phyloP scores from a whole-genome alignment of 352 stramenopile species.

The Globisporangium megalacanthum region DNA sequence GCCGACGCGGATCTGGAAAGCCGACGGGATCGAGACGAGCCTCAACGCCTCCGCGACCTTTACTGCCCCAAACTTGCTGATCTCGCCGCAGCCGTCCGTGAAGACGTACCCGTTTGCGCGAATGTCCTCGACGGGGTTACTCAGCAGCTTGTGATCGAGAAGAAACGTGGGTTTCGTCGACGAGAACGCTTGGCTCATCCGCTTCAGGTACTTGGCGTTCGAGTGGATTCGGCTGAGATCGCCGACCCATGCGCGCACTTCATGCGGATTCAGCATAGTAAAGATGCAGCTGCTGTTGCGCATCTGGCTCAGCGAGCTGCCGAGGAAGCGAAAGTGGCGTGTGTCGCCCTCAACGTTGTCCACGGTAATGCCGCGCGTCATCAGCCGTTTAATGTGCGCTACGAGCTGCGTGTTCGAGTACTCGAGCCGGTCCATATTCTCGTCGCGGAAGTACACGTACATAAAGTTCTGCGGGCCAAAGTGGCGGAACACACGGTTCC shows the following conservation, averaged over 20 bases:
- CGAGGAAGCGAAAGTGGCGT: slow-evolving; percentile 48
- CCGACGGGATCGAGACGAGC: slow-evolving; percentile 37
- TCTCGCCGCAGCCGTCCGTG: slow-evolving; percentile 73
- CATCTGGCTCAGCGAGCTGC: slow-evolving; percentile 70
- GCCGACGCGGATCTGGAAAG: slow-evolving; percentile 70
- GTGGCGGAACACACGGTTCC: slow-evolving; percentile 67
- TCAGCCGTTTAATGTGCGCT: slow-evolving; percentile 29
- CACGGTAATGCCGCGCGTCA: slow-evolving; percentile 35
- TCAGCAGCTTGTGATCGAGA: slow-evolving; percentile 35
- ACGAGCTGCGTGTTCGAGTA: slow-evolving; percentile 36
- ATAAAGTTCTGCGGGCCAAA: slow-evolving; percentile 73
- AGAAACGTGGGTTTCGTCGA: slow-evolving; percentile 49
- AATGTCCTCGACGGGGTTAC: slow-evolving; percentile 44
- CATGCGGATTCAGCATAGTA: slow-evolving; percentile 44
- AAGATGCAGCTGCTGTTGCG: slow-evolving; percentile 70
- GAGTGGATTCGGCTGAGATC: slow-evolving; percentile 46
- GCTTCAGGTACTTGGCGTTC: slow-evolving; percentile 72
- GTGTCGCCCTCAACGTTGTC: slow-evolving; percentile 16
- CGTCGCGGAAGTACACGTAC: slow-evolving; percentile 80
- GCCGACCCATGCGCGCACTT: slow-evolving; percentile 54
- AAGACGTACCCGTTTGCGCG: slow-evolving; percentile 40
- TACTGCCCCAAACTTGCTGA: slow-evolving; percentile 27
- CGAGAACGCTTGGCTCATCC: slow-evolving; percentile 69
- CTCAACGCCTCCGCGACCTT: slow-evolving; percentile 32
- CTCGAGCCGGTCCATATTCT: slow-evolving; percentile 68